These are phyloP conservation scores for Sisymbrium altissimum DNA, from an alignment of 345 rosid species.

Conservation along the genomic window DNA sequence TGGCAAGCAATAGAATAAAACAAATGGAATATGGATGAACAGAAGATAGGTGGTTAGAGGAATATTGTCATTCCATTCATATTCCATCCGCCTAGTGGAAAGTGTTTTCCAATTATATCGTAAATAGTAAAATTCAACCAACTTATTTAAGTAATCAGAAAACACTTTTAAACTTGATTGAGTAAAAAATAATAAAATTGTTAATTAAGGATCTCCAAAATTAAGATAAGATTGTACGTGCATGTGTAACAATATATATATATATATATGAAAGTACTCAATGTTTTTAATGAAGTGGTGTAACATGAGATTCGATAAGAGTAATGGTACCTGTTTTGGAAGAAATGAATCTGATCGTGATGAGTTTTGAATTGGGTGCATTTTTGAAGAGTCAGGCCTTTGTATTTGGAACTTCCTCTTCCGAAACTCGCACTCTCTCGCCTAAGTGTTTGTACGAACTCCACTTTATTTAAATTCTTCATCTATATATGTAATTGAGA, in stretches of 20 bases:
- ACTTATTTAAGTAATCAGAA: neutral
- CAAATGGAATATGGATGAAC: constrained; percentile 16
- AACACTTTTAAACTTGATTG: neutral
- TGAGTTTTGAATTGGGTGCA: constrained; percentile 40
- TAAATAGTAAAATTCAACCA: neutral
- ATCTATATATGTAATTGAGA: constrained; percentile 38
- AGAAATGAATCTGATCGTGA: constrained; percentile 30
- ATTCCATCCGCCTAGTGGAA: constrained; percentile 4
- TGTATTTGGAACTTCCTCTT: constrained; percentile 88
- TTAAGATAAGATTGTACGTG: neutral
- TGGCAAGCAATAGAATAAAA: neutral
- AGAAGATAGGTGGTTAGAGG: neutral
- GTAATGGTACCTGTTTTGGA: constrained; percentile 28
- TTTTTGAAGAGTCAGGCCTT: constrained; percentile 79
- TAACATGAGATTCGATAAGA: neutral
- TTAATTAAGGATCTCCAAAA: neutral
- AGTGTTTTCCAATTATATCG: neutral
- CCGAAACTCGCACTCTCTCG: constrained; percentile 95
- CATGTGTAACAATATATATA: neutral
- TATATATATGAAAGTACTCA: neutral
- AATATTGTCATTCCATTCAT: neutral
- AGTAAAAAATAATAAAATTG: too few relatives aligned
- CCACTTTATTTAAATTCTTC: constrained; percentile 78
- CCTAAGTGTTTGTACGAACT: constrained; percentile 88
- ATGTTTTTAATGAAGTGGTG: neutral